Percentiles rank a stretch among this genome's conserved stretches.
These are phyloP conservation scores for Suaeda aralocaspica DNA, from an alignment of 148 eudicot genomes.

Conservation along the genomic window DNA sequence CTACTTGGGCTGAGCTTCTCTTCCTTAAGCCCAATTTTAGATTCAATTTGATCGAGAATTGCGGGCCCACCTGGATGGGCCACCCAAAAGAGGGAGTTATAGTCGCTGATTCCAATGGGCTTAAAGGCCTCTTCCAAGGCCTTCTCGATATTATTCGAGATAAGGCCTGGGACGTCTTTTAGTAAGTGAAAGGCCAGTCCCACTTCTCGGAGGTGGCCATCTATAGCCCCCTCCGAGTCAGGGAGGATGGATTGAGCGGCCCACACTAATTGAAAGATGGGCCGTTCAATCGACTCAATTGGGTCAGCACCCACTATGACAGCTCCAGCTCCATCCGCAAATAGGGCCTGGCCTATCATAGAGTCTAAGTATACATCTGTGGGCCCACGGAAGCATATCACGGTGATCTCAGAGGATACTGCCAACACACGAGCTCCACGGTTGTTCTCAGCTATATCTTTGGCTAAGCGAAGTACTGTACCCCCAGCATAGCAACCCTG, in stretches of 20 bases:
- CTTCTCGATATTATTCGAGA: slow-evolving; percentile 10
- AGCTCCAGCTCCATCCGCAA: slow-evolving; percentile 6
- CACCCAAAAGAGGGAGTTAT: slow-evolving; percentile 14
- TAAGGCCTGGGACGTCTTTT: background rate
- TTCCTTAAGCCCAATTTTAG: slow-evolving; percentile 10
- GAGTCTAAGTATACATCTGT: slow-evolving; percentile 4
- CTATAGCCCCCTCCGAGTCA: background rate
- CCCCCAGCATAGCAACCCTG: slow-evolving; percentile 11
- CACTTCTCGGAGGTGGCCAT: slow-evolving; percentile 1
- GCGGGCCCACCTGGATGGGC: slow-evolving; percentile 3
- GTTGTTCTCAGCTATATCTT: slow-evolving; percentile 5
- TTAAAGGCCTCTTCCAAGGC: slow-evolving; percentile 1
- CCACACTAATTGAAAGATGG: slow-evolving; percentile 4
- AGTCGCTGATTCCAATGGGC: background rate
- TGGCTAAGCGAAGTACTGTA: slow-evolving; percentile 4
- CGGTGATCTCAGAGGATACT: background rate
- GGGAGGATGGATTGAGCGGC: slow-evolving; percentile 7
- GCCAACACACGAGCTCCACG: slow-evolving; percentile 5
- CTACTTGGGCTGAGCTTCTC: slow-evolving; percentile 4
- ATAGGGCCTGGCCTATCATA: slow-evolving; percentile 3
- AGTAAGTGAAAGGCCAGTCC: background rate
- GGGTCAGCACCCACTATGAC: slow-evolving; percentile 2
- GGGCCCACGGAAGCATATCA: slow-evolving; percentile 7
- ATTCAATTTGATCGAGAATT: slow-evolving; percentile 10
- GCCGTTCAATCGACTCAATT: slow-evolving; percentile 6